Percentiles rank a stretch among this genome's conserved stretches.
Conservation (phyloP, 345 rosid species). For the Populus tremula region DNA sequence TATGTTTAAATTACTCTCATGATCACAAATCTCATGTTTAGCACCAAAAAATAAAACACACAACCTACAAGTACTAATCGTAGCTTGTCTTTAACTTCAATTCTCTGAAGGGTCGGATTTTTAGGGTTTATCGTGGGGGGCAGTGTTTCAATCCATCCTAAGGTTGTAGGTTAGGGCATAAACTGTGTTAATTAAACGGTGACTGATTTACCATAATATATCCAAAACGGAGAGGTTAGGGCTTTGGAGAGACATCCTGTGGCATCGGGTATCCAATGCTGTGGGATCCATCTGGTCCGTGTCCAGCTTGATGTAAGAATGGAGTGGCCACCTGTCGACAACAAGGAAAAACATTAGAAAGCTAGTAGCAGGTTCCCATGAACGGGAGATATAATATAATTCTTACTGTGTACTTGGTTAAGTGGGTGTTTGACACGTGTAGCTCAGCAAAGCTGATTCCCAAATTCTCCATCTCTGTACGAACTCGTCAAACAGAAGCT, state of each 20-base stretch:
- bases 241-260: not conserved
- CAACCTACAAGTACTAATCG: too few relatives aligned
- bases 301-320: not conserved
- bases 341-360: not conserved
- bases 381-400: not conserved
- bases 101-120: too few relatives aligned
- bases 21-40: too few relatives aligned
- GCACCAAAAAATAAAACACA: too few relatives aligned
- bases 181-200: too few relatives aligned
- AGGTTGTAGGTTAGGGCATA: too few relatives aligned
- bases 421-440: conserved; percentile 43
- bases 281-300: conserved; percentile 12
- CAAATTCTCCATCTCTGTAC: conserved; percentile 20
- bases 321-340: too few relatives aligned
- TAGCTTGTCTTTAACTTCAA: too few relatives aligned
- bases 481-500: conserved; percentile 6
- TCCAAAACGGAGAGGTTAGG: not conserved
- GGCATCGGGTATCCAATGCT: conserved; percentile 32
- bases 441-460: conserved; percentile 17
- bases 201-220: not conserved
- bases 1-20: too few relatives aligned
- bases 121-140: not conserved
- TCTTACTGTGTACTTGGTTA: conserved; percentile 9
- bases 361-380: conserved; percentile 3
- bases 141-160: not conserved